phyloP scores from a whole-genome alignment of 1,284 basidiomycete genomes.

The Filobasidium uniguttulatum region DNA sequence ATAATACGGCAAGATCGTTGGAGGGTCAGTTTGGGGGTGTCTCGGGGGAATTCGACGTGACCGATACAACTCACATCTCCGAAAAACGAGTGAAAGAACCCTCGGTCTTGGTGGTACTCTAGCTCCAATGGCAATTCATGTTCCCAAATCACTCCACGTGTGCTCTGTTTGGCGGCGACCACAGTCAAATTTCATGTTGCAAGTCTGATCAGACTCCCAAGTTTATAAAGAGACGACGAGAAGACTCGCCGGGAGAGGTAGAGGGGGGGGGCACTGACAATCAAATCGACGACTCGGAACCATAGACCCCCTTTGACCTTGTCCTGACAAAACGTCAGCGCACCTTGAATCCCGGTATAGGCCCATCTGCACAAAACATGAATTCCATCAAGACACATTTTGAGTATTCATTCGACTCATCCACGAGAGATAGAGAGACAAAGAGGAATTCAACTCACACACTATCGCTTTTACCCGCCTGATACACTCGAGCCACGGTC shows the following conservation, averaged over 20 bases:
- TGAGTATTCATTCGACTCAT: neutral
- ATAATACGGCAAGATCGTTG: neutral
- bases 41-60: neutral
- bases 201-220: neutral
- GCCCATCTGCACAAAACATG: constrained; percentile 48
- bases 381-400: no score
- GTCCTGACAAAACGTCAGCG: constrained; percentile 57
- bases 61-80: constrained; percentile 58
- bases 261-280: constrained; percentile 31
- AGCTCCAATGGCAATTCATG: constrained; percentile 81
- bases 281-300: constrained; percentile 67
- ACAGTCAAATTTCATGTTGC: neutral
- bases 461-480: constrained; percentile 32
- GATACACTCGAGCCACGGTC: constrained; percentile 71
- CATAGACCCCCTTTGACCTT: constrained; percentile 47
- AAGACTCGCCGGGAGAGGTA: no score
- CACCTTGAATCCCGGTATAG: constrained; percentile 73
- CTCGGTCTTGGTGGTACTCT: constrained; percentile 70
- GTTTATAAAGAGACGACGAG: neutral
- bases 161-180: no score
- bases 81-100: constrained; percentile 86
- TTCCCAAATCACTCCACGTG: constrained; percentile 81
- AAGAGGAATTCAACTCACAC: constrained; percentile 30
- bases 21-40: constrained; percentile 3
- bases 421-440: neutral